A percentile compares a stretch with the other conserved stretches of the same genome.
Evolutionary conservation across 352 stramenopile species (phyloP).

Genomic region (Pythium vanterpoolii): DNA sequence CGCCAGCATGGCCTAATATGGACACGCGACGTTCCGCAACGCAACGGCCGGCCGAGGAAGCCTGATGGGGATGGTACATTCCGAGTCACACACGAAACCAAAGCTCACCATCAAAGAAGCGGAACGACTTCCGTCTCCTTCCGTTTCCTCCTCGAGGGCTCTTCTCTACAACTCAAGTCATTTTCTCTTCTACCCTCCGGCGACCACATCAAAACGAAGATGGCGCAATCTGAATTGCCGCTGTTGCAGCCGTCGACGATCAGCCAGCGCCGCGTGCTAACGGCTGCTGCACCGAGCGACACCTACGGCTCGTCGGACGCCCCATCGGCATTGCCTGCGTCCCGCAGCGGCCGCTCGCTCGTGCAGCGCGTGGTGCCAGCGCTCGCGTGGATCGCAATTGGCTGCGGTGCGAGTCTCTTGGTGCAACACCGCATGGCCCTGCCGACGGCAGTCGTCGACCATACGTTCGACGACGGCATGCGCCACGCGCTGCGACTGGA

Average conservation of each 20-base stretch:
- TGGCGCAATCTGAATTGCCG: constrained; percentile 33
- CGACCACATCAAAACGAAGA: no score
- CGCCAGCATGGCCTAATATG: no score
- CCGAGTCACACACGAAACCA: constrained; percentile 15
- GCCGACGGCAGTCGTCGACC: constrained; percentile 27
- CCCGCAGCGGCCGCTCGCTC: constrained; percentile 14
- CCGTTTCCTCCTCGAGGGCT: not conserved
- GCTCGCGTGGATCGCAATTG: constrained; percentile 49
- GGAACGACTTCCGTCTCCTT: constrained; percentile 5
- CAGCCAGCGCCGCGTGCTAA: constrained; percentile 17
- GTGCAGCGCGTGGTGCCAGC: constrained; percentile 29
- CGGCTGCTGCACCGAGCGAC: not conserved
- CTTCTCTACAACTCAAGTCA: not conserved
- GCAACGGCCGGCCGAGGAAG: no score
- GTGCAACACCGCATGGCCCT: constrained; percentile 8
- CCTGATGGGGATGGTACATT: not conserved
- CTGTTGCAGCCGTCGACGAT: constrained; percentile 27
- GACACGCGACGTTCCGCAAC: not conserved
- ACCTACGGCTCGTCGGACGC: constrained; percentile 8
- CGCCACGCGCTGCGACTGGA: constrained; percentile 52
- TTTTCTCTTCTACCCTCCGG: not conserved
- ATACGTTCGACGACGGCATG: constrained; percentile 35
- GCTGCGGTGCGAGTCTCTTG: constrained; percentile 41
- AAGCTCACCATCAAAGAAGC: constrained; percentile 17
- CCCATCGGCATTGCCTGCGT: constrained; percentile 17